Evolutionary conservation across 2,329 filamentous ascomycete genomes (phyloP), one percentile per base, ranked within the genome.

Genomic region (Ambrosiella beaveri): DNA sequence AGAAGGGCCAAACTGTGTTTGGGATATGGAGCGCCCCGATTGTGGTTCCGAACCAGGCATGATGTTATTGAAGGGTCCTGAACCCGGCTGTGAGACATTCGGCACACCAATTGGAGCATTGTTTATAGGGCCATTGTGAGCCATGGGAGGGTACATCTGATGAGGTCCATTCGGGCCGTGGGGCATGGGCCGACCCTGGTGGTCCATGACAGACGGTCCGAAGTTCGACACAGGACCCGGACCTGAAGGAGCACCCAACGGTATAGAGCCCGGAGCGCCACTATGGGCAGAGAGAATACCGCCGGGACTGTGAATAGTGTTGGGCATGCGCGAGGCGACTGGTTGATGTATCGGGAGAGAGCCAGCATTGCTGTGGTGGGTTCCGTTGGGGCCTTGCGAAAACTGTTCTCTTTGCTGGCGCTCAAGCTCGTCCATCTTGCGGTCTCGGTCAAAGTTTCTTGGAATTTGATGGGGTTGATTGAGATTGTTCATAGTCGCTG

Each of bases 281-380:
- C 82, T 81, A 64, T 88, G 81, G 63, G 83, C 88, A 7, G 84
- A 80, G 44, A 97, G 79, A 40, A 97, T 77, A 7, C 91, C 91
- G 63, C 93, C 91, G 1, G 91, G 91, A 51, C 89, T 94, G 68
- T 95, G 91, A 59, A 96, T 94, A 56, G 88, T 85, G 62, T 83
- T 85, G 59, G 85, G 73, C 62, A 88, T 75, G 70, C 90, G 76
- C 67, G 89, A 82, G 62, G 91, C 91, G 60, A 96, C 89, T 4
- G 91, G 91, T 69, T 97, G 91, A 70, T 97, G 91, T 65, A 97
- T 84, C 57, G 90, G 88, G 57, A 95, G 87, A 2, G 90, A 88
- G 59, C 85, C 88, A 44, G 87, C 84, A 66, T 87, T 90, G 71
- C 85, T 93, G 69, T 96, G 90, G 66, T 93, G 88, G 35, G 85